Evolutionary conservation across 805 yeast genomes (phyloP).

Genomic region (Kluyveromyces lactis): DNA sequence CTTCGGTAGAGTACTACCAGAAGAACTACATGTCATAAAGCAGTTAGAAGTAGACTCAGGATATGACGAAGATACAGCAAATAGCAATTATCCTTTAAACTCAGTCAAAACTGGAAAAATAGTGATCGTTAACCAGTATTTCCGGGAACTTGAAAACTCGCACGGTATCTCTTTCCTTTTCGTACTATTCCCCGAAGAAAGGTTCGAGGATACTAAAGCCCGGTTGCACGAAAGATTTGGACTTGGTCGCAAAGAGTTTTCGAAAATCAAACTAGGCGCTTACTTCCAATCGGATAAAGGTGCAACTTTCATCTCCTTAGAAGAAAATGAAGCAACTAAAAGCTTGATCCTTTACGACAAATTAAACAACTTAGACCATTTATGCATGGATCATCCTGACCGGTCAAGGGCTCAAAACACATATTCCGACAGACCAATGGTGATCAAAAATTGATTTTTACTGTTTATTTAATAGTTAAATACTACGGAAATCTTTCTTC

Average conservation of each 20-base stretch:
- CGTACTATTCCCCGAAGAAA: conserved; percentile 60
- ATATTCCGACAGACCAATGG: conserved; percentile 49
- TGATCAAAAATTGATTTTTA: conserved; percentile 37
- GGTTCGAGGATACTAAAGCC: conserved; percentile 48
- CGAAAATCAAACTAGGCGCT: conserved; percentile 51
- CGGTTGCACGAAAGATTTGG: conserved; percentile 69
- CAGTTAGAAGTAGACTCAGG: conserved; percentile 18
- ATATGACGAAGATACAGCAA: conserved; percentile 14
- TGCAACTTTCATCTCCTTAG: conserved; percentile 30
- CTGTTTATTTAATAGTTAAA: background rate
- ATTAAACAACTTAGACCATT: conserved; percentile 39
- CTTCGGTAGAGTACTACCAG: conserved; percentile 42
- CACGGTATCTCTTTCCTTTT: conserved; percentile 88
- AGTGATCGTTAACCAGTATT: conserved; percentile 68
- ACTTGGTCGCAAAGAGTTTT: conserved; percentile 70
- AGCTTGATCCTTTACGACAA: conserved; percentile 45
- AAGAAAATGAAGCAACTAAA: conserved; percentile 40
- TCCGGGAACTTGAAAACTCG: conserved; percentile 51
- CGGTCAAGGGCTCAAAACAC: conserved; percentile 51
- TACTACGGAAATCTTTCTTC: background rate
- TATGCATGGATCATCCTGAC: conserved; percentile 87
- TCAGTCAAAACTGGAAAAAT: conserved; percentile 31
- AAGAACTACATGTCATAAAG: conserved; percentile 24
- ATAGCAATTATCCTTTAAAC: conserved; percentile 4
- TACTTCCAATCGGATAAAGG: conserved; percentile 26